Evolutionary conservation across 2,329 filamentous ascomycete species (phyloP).

Genomic region (Fusarium sulawesiense): DNA sequence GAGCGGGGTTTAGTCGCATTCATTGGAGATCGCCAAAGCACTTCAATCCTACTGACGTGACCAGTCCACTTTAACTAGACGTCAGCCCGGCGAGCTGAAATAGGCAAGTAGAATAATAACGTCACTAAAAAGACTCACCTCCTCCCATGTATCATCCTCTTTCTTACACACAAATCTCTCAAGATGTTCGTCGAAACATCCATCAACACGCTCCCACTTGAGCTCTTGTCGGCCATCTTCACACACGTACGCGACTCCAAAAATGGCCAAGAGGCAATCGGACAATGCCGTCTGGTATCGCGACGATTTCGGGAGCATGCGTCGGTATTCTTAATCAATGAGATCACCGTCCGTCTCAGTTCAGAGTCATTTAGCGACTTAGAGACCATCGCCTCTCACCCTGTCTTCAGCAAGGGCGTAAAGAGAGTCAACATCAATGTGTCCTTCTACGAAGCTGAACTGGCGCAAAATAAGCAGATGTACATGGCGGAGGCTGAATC

Average conservation of each 20-base stretch:
- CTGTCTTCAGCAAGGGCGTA: not conserved
- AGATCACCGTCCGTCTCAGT: not conserved
- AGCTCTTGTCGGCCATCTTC: not conserved
- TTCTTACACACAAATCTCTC: not conserved
- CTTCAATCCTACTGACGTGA: not conserved
- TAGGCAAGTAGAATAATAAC: not conserved
- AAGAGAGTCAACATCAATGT: not conserved
- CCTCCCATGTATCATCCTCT: too few relatives aligned
- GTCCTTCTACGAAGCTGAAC: slow-evolving; percentile 1
- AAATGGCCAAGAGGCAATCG: not conserved
- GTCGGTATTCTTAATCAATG: not conserved
- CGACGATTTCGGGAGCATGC: not conserved
- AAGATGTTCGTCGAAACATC: not conserved
- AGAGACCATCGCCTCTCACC: not conserved
- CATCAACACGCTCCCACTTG: not conserved
- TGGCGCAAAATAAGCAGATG: not conserved
- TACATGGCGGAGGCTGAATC: not conserved
- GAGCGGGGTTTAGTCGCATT: not conserved
- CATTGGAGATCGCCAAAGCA: not conserved
- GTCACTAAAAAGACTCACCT: rapidly evolving
- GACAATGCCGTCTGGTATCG: not conserved
- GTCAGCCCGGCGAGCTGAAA: not conserved
- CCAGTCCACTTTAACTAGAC: not conserved
- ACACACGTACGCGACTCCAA: not conserved
- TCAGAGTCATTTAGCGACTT: not conserved